A percentile compares a stretch with the other conserved stretches of the same genome.
Evolutionary conservation across 306 rosid species (phyloP).

Genomic region (Cicer cuneatum): DNA sequence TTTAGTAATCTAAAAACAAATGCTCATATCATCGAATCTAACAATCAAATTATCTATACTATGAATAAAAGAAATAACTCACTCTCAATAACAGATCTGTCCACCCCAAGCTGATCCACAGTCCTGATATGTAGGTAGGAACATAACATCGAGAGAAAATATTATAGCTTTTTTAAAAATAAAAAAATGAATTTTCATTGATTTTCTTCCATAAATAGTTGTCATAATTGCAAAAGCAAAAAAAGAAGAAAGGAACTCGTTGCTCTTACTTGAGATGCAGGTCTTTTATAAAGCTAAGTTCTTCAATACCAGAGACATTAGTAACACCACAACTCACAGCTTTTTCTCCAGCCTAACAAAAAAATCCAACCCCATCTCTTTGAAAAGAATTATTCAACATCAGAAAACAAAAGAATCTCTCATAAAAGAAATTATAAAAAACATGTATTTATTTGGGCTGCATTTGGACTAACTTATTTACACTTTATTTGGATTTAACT

Average conservation of each 20-base stretch:
- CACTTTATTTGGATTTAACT: neutral
- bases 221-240: conserved; percentile 14
- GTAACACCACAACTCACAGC: conserved; percentile 89
- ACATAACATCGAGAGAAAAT: conserved; percentile 23
- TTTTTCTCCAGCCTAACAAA: conserved; percentile 86
- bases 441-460: neutral
- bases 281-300: conserved; percentile 72
- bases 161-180: neutral
- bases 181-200: neutral
- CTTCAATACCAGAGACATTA: conserved; percentile 71
- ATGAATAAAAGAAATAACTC: conserved; percentile 48
- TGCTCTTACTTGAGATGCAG: conserved; percentile 71
- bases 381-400: conserved; percentile 8
- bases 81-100: conserved; percentile 66
- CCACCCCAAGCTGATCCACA: conserved; percentile 74
- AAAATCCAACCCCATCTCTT: conserved; percentile 23
- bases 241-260: neutral
- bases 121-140: conserved; percentile 53
- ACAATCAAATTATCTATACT: conserved; percentile 19
- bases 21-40: conserved; percentile 18
- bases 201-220: neutral
- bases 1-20: neutral
- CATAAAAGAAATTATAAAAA: neutral
- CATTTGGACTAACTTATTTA: neutral
- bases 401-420: neutral